Evolutionary conservation across 495 filamentous ascomycete species (phyloP), one percentile per base, ranked within the genome.

Genomic region (Physcia stellaris): DNA sequence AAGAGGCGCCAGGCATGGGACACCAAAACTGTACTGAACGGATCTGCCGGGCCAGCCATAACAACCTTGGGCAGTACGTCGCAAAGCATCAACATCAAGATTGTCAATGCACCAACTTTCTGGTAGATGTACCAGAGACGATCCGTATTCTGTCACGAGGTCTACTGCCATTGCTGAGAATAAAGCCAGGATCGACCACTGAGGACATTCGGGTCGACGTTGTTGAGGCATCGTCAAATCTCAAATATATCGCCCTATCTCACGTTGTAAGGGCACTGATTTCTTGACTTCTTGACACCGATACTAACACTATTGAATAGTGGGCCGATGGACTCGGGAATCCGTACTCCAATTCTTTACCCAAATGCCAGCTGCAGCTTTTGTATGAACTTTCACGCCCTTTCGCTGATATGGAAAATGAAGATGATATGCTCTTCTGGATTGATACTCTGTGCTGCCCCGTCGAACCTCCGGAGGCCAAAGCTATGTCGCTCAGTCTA

Each of bases 271-370:
- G 26, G 26, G 13, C n/a, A 9, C 26, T 28, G 9, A 28, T 9
- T 28, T 28, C 26, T 13, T 28, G 26, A 28, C 26, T 28, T 28
- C n/a, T 28, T 28, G 26, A 28, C 9, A 28, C 9, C 26, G 13
- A 28, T 13, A 28, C n/a, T 28, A 13, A 28, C n/a, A 9, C 26
- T 9, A 28, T n/a, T 9, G 26, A 28, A 28, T 13, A 28, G 7
- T 45, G 46, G 46, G 30, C 41, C 26, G 46, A 48, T 37, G 46
- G 46, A 16, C 34, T 48, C n/a, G 46, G 46, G 1, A 48, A 48
- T 37, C 35, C 41, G 12, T n/a, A 34, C 13, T 21, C 31, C 15
- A 48, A 45, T 21, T 15, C 33, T 9, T 21, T 48, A 29, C 41
- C 41, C 15, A 23, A 15, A 23, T 48, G 46, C 26, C 46, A 45